Evolutionary conservation across 805 yeast species (phyloP), one percentile per base, ranked within the genome.

Genomic region (Ogataea pilisensis): DNA sequence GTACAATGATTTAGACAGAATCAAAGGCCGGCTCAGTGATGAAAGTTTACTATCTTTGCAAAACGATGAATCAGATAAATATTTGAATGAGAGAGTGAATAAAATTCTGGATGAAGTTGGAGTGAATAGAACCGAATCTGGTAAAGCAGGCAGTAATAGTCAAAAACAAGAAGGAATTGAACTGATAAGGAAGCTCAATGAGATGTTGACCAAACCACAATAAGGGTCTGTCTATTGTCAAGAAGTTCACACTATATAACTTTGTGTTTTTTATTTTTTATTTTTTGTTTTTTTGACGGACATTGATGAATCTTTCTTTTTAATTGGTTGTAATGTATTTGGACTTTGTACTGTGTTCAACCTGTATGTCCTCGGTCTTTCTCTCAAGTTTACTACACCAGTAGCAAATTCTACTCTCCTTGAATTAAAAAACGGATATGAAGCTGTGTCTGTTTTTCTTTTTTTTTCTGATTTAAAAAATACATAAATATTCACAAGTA

Each of bases 41-140:
- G 37, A 42, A 11, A 35, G 38, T 3, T 16, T 47, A 16, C 18
- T 30, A 7, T 27, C 36, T 2, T 39, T 49, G 8, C 46, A 42
- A 6, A 43, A 43, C 31, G 40, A 35, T 24, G 50, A 48, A 25
- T 51, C 48, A 11, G 58, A 55, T 22, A 39, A 35, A 26, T 53
- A 49, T 38, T 18, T 50, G 31, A 51, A 49, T 42, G 46, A 39
- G 40, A 39, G 48, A 31, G 45, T 45, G 39, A 38, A 41, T 34
- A 43, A 31, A 18, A 41, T 46, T 16, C 37, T 49, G 38, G 35
- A 35, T 12, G 46, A 43, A 30, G 36, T 45, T 6, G 46, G 44
- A 5, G 21, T 46, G 13, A 41, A 17, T 16, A 14, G 32, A 2
- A 7, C 21, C 19, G 33, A 16, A 8, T 20, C 13, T 16, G 29